These are phyloP conservation scores for Aleurites moluccanus DNA, from an alignment of 441 rosid species.

Conservation along the genomic window DNA sequence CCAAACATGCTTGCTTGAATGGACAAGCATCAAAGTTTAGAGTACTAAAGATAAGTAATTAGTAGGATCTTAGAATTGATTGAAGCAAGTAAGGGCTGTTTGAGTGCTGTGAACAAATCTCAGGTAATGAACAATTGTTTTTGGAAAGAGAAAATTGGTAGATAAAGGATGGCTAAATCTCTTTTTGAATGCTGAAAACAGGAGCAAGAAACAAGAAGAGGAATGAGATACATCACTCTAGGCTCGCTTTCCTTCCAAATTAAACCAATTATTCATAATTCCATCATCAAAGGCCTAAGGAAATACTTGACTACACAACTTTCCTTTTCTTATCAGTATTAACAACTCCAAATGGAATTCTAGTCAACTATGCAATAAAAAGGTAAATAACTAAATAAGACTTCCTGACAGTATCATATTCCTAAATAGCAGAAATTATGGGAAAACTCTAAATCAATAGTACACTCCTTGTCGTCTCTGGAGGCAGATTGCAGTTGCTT, in stretches of 20 bases:
- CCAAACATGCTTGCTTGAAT: neutral
- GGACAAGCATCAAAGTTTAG: neutral
- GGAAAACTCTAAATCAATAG: too few species aligned
- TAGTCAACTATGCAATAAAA: neutral
- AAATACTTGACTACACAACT: neutral
- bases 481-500: neutral
- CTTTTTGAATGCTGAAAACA: neutral
- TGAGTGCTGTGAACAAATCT: neutral
- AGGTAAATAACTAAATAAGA: neutral
- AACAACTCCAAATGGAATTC: neutral
- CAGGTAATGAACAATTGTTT: neutral
- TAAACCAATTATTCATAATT: neutral
- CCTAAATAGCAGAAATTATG: neutral
- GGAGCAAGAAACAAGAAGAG: neutral
- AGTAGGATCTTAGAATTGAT: neutral
- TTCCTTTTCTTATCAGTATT: neutral
- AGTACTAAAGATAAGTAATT: neutral
- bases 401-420: neutral
- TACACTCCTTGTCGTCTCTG: neutral
- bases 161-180: neutral
- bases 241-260: neutral
- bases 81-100: neutral
- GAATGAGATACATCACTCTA: neutral
- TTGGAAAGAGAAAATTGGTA: too few species aligned
- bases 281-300: neutral